phyloP scores from a whole-genome alignment of 192 early-diverging fungal species.

The Kickxella alabastrina region DNA sequence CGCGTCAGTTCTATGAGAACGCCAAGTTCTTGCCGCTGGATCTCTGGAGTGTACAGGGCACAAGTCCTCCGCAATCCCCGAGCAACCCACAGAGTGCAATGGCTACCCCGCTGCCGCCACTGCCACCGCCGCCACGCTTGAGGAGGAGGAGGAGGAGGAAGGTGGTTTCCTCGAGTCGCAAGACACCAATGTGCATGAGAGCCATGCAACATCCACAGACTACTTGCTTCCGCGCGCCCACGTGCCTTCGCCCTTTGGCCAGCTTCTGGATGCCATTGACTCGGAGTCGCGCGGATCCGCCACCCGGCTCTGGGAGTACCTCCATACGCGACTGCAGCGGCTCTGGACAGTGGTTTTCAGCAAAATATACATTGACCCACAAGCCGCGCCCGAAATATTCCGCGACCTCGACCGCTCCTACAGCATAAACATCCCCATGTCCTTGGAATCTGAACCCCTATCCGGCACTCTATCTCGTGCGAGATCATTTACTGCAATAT shows the following conservation, averaged over 20 bases:
- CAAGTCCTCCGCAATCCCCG: no score
- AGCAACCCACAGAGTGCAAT: no score
- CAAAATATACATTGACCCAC: slow-evolving; percentile 47
- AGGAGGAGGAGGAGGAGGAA: background rate
- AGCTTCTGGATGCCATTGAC: slow-evolving; percentile 17
- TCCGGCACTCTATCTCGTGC: background rate
- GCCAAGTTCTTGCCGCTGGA: slow-evolving; percentile 37
- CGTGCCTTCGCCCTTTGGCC: slow-evolving; percentile 24
- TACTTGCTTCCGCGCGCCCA: slow-evolving; percentile 36
- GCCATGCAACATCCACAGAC: slow-evolving; percentile 44
- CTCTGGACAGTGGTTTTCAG: slow-evolving; percentile 23
- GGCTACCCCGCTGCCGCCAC: no score
- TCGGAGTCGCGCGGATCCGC: slow-evolving; percentile 12
- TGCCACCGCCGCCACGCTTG: no score
- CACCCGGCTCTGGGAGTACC: slow-evolving; percentile 9
- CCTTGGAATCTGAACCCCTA: background rate
- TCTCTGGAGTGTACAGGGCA: slow-evolving; percentile 9
- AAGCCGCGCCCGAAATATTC: slow-evolving; percentile 21
- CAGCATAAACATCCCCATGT: slow-evolving; percentile 14
- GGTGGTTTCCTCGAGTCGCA: no score
- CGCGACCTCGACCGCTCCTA: slow-evolving; percentile 36
- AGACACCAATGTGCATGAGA: slow-evolving; percentile 7
- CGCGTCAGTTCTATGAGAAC: slow-evolving; percentile 41
- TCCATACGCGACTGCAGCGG: background rate
- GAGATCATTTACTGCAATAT: background rate